These are phyloP conservation scores for Wallacemonas sp. DNA, from an alignment of 208 protist species.

Conservation along the genomic window DNA sequence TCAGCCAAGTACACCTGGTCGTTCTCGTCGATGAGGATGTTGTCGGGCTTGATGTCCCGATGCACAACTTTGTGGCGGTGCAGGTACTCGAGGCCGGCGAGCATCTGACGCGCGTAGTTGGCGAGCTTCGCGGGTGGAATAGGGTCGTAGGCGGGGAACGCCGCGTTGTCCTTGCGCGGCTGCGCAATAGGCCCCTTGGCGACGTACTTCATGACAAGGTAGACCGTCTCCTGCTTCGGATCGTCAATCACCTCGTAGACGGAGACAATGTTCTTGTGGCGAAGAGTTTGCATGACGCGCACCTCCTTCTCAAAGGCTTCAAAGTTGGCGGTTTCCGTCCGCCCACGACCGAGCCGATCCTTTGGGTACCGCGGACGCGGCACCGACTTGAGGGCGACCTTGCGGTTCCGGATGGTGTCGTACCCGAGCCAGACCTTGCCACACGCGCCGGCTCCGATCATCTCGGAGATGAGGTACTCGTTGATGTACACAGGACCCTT, in stretches of 20 bases:
- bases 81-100: constrained; percentile 64
- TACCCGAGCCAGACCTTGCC: constrained; percentile 70
- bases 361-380: constrained; percentile 29
- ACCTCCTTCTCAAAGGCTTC: constrained; percentile 91
- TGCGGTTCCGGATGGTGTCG: constrained; percentile 38
- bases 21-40: constrained; percentile 69
- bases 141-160: constrained; percentile 40
- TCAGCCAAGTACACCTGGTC: constrained; percentile 72
- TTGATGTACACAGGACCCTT: constrained; percentile 57
- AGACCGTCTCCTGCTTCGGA: constrained; percentile 83
- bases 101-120: constrained; percentile 53
- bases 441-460: constrained; percentile 70
- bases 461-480: constrained; percentile 70
- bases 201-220: constrained; percentile 94
- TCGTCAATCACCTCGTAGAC: constrained; percentile 97
- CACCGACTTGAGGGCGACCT: constrained; percentile 82
- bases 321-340: constrained; percentile 26
- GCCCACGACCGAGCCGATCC: constrained; percentile 19
- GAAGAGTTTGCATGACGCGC: constrained; percentile 95
- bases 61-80: constrained; percentile 82
- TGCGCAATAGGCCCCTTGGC: constrained; percentile 58
- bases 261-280: constrained; percentile 95
- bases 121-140: constrained; percentile 40
- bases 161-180: constrained; percentile 26
- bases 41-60: constrained; percentile 90